Base-by-base conservation (phyloP, 768 basidiomycete genomes). In the Phylloporus scabripes region DNA sequence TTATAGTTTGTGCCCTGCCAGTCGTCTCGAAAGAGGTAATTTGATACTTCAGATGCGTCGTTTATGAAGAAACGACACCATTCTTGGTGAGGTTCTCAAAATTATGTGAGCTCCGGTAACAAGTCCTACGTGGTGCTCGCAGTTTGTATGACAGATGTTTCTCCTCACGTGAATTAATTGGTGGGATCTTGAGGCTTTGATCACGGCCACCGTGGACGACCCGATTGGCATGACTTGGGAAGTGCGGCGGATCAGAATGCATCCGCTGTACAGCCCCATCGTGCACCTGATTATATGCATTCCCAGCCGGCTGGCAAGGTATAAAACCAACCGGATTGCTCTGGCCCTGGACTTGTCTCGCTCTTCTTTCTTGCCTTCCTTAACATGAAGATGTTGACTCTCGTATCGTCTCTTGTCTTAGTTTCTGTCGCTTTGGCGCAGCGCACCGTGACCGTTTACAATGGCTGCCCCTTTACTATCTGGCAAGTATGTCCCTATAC, bases 381-480 rank as follows among this genome's bases (percentile, higher is more conserved):
- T 14, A 41, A 21, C 20, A 54, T 17, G 34, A 70, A 65, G 53
- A 63, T 55, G 50, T 49, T 60, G 33, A 37, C 58, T 32, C 48
- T 61, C 42, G 46, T 62, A 26, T 51, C 65, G 18, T 60, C 64
- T 31, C 52, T 67, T 38, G 64, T 63, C 23, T 53, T 73, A 34
- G 36, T 66, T 17, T 65, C 69, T 3, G 52, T 42, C 48, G 66
- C 45, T n/a, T 67, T 69, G 34, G 63, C 69, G n/a, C 79, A 74
- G 37, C 76, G 83, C 29, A 82, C 77, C 23, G 74, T 86, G 53
- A 80, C 76, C 0, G 79, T 80, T 21, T 71, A 72, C 58, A 86
- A 85, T 66, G 72, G 66, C 3, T 85, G 84, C 58, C 75, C 81
- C 0, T 85, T 82, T 65, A 85, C 82, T 3, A 74, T 85, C 51